phyloP scores from a whole-genome alignment of 1,284 basidiomycete genomes.

The Leccinum subrobustum region DNA sequence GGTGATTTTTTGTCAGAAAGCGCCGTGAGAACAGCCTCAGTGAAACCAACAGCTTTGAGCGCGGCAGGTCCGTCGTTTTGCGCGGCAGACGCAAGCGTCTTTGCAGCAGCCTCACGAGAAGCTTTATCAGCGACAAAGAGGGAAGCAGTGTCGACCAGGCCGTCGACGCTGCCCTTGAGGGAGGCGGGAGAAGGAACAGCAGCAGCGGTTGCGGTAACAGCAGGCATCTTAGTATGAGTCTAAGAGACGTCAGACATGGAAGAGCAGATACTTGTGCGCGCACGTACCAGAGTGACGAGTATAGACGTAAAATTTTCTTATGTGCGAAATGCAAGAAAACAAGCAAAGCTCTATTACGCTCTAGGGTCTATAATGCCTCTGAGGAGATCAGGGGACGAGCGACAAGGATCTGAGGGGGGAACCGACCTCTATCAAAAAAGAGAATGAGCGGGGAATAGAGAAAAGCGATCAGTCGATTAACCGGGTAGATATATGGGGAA shows the following conservation, averaged over 20 bases:
- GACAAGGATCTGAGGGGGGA: background rate
- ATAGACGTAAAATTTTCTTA: conserved; percentile 33
- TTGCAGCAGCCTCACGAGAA: conserved; percentile 67
- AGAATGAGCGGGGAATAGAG: conserved; percentile 31
- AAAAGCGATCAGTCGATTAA: background rate
- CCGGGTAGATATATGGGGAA: conserved; percentile 19
- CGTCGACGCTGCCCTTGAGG: conserved; percentile 63
- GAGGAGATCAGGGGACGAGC: conserved; percentile 11
- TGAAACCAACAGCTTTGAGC: conserved; percentile 76
- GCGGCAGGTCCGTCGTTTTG: conserved; percentile 87
- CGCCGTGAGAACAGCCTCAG: conserved; percentile 81
- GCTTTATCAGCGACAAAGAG: conserved; percentile 77
- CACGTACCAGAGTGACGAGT: conserved; percentile 38
- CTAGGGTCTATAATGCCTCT: conserved; percentile 50
- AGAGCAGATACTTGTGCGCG: background rate
- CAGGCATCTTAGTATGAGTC: conserved; percentile 65
- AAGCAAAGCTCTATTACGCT: conserved; percentile 56
- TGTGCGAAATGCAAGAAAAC: conserved; percentile 44
- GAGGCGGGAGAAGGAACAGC: conserved; percentile 54
- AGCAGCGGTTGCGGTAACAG: conserved; percentile 54
- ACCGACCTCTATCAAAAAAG: conserved; percentile 49
- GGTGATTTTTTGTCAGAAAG: conserved; percentile 91
- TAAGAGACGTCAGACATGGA: conserved; percentile 25
- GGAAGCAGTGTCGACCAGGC: conserved; percentile 60
- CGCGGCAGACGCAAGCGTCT: conserved; percentile 68